These are phyloP conservation scores for Pochonia chlamydosporia DNA, from an alignment of 2,329 filamentous ascomycete species.

Conservation along the genomic window DNA sequence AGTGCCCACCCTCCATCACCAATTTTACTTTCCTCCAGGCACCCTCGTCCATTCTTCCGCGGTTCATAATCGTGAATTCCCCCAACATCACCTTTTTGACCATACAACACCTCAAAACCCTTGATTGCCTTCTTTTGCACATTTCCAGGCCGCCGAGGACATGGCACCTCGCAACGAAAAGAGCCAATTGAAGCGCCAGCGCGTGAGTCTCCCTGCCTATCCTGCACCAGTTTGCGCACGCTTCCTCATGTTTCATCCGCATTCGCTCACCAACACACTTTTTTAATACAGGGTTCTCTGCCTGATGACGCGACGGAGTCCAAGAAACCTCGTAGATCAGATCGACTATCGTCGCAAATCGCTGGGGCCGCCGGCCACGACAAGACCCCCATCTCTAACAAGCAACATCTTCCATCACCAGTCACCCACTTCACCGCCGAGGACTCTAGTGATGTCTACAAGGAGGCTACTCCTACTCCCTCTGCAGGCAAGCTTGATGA, in stretches of 20 bases:
- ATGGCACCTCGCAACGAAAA: constrained; percentile 64
- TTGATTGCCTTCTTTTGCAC: neutral
- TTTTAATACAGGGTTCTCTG: constrained; percentile 54
- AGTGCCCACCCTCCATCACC: too few relatives aligned
- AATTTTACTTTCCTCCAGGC: neutral
- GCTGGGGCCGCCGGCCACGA: constrained; percentile 33
- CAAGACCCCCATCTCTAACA: constrained; percentile 56
- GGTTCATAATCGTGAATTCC: neutral
- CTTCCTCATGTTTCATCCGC: constrained; percentile 11
- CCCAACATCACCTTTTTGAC: neutral
- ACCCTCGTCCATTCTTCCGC: neutral
- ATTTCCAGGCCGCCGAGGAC: constrained; percentile 13
- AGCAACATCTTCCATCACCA: constrained; percentile 73
- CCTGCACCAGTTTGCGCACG: constrained; percentile 15
- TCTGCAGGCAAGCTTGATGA: constrained; percentile 55
- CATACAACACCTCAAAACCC: constrained; percentile 8
- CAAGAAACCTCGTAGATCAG: constrained; percentile 81
- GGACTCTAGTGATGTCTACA: constrained; percentile 53
- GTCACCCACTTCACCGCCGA: constrained; percentile 56
- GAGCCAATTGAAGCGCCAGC: constrained; percentile 77
- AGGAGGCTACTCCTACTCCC: constrained; percentile 68
- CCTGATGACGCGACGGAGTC: constrained; percentile 58
- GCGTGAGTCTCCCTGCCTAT: constrained; percentile 46
- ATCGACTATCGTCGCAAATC: constrained; percentile 49
- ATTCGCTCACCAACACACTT: constrained; percentile 17